Evolutionary conservation across 352 stramenopile genomes (phyloP), one percentile per base, ranked within the genome.

Genomic region (Phytophthora cajani): DNA sequence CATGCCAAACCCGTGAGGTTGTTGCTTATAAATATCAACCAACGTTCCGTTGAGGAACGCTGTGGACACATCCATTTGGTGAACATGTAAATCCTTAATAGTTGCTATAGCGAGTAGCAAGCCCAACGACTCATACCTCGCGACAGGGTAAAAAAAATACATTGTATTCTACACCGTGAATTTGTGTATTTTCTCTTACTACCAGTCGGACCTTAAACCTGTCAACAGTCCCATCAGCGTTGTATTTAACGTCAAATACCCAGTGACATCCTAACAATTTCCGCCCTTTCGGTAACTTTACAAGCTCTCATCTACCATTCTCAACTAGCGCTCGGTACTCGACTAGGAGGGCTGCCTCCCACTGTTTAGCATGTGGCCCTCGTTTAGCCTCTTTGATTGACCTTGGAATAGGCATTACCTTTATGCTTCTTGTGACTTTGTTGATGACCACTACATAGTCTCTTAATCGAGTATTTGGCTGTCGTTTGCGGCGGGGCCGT

Each of bases 21-120:
- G 33, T 42, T 42, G 33, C 33, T 14, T 42, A 4, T 16, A 42
- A 42, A 42, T 42, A 16, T 27, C 4, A n/a, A 44, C n/a, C 0
- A n/a, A 44, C 38, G 4, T 44, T 44, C 38, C 38, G 16, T 44
- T 44, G 38, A 44, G 38, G 38, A 44, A 44, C 4, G 38, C 12
- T n/a, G 38, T 44, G 5, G 12, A n/a, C 21, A 23, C 21, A 23
- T 23, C 21, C 21, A 23, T 23, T 23, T 51, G 38, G 38, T 44
- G 14, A 44, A 9, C 38, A 42, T 59, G 49, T 10, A 66, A 10
- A 44, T 44, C 59, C 10, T 21, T 23, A 10, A 59, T 44, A 32
- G 36, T 59, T 19, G 47, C 33, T 23, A 66, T 23, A 16, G 49
- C 49, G 2, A 53, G 32, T 2, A 59, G 49, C 27, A 66, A 58